Base-by-base conservation (phyloP, 805 yeast species). In the Maudiozyma bulderi region DNA sequence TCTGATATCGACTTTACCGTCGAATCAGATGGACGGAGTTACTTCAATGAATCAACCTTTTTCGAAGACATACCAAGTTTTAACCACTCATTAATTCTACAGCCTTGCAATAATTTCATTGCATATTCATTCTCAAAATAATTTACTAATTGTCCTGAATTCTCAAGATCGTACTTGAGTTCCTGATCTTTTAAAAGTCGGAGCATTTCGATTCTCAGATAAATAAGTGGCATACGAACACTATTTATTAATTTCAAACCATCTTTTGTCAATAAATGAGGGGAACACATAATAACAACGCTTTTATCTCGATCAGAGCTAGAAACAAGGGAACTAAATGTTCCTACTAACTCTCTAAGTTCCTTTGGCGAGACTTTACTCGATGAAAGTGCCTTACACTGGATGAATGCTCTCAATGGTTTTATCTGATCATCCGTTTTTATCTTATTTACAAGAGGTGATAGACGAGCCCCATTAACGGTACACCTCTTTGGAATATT, bases 41-140 rank as follows among this genome's bases (percentile, higher is more conserved):
- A 20, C 26, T 20, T 20, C 26, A 20, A 20, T 2, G 41, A 15
- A 11, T 20, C 41, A 39, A 8, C 28, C 15, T 41, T 37, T 15
- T 47, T 40, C 42, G 26, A 20, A 20, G 53, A 57, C 40, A 54
- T 40, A 28, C 49, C 42, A 29, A 60, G 45, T 44, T 60, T 59
- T 31, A 64, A 40, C 66, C 67, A 61, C 46, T 60, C 60, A 9
- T 53, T 45, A n/a, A 65, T 51, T 1, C 62, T 59, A 44, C 61
- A 56, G 38, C 58, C 59, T 46, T 57, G 53, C 13, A 65, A 48
- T 6, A 64, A 43, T 45, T 57, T 50, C 9, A 59, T 51, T 9
- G 67, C 61, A 49, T 58, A 58, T 13, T 52, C 57, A 48, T 65
- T 65, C 46, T 65, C 68, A 50, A 61, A 65, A 47, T 65, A 65